Evolutionary conservation across 2,329 filamentous ascomycete species (phyloP).

Genomic region (Capronia americana): DNA sequence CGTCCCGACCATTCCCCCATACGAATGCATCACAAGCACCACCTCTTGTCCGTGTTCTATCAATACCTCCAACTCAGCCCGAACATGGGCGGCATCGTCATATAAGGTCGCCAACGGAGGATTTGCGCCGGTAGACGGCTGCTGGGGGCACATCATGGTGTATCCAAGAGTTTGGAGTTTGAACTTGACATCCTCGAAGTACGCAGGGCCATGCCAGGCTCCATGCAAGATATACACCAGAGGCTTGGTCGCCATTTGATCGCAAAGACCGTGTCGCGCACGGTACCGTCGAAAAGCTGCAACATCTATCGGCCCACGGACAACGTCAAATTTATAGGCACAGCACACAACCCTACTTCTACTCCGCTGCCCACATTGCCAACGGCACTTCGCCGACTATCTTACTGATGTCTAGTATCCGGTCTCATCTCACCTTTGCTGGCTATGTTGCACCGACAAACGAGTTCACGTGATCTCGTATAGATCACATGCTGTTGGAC

Average conservation of each 20-base stretch:
- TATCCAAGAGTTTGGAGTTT: conserved; percentile 16
- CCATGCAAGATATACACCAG: conserved; percentile 47
- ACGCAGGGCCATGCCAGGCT: conserved; percentile 46
- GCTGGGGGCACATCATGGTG: conserved; percentile 20
- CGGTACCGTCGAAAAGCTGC: not conserved
- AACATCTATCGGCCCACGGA: not conserved
- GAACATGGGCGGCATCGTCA: conserved; percentile 23
- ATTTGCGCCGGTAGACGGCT: conserved; percentile 12
- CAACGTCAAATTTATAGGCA: not conserved
- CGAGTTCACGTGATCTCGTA: conserved; percentile 6
- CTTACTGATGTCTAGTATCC: not conserved
- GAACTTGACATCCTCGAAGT: conserved; percentile 34
- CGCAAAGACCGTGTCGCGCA: not conserved
- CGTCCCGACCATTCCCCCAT: conserved; percentile 45
- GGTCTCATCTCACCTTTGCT: not conserved
- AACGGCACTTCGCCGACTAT: not conserved
- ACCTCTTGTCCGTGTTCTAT: conserved; percentile 43
- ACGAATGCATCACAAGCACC: conserved; percentile 45
- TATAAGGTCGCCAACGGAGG: conserved; percentile 14
- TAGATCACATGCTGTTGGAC: conserved; percentile 6
- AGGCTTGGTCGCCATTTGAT: conserved; percentile 40
- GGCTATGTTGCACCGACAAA: too few species aligned
- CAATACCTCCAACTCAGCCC: conserved; percentile 26
- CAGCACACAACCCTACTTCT: too few species aligned
- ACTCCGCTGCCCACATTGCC: not conserved